A percentile compares a stretch with the other conserved stretches of the same genome.
These are phyloP conservation scores for Geum urbanum DNA, from an alignment of 306 rosid species.

Conservation along the genomic window DNA sequence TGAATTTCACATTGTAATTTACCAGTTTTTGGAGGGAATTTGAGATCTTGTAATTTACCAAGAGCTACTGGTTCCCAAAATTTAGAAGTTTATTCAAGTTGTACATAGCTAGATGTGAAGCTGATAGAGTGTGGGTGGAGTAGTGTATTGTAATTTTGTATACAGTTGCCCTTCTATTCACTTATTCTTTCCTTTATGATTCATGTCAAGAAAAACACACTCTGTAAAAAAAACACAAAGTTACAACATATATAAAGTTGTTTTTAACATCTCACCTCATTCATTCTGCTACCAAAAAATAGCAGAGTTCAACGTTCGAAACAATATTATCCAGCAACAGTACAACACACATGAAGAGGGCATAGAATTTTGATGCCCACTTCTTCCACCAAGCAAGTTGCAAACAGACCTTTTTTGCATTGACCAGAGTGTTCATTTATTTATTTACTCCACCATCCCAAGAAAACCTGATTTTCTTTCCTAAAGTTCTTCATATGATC, in stretches of 20 bases:
- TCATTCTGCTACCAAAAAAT: slow-evolving; percentile 1
- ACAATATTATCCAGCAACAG: too few relatives aligned
- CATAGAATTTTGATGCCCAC: slow-evolving; percentile 12
- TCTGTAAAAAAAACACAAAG: background rate
- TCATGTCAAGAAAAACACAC: background rate
- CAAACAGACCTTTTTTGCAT: slow-evolving; percentile 24
- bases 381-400: slow-evolving; percentile 12
- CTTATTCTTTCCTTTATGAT: background rate
- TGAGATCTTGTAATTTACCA: too few relatives aligned
- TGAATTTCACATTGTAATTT: too few relatives aligned
- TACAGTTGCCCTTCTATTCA: too few relatives aligned
- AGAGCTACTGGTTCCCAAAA: too few relatives aligned
- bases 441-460: slow-evolving; percentile 32
- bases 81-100: too few relatives aligned
- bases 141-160: too few relatives aligned
- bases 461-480: slow-evolving; percentile 38
- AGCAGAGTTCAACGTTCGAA: background rate
- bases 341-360: slow-evolving; percentile 5
- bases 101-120: too few relatives aligned
- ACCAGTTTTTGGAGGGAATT: too few relatives aligned
- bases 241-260: background rate
- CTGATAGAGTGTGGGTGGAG: too few relatives aligned
- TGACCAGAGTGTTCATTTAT: slow-evolving; percentile 26
- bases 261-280: background rate
- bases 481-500: slow-evolving; percentile 21